phyloP scores from a whole-genome alignment of 805 yeast species.

The Pichia sporocuriosa region DNA sequence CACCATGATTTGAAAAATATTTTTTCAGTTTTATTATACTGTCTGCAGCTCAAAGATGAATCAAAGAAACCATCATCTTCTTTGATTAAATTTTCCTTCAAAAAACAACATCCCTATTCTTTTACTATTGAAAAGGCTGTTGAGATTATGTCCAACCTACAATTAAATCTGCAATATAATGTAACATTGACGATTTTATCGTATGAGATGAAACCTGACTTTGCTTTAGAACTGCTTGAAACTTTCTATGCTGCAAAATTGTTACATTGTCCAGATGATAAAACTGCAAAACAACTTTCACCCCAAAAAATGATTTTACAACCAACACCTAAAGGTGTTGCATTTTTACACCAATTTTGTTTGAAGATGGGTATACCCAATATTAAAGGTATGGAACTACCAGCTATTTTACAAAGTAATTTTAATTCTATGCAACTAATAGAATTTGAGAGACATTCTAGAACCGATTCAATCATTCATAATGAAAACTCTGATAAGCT shows the following conservation, averaged over 20 bases:
- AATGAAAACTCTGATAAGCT: conserved; percentile 61
- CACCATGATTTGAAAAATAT: conserved; percentile 55
- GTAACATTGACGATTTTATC: conserved; percentile 48
- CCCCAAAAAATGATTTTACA: conserved; percentile 43
- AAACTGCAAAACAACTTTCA: conserved; percentile 50
- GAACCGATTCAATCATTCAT: conserved; percentile 51
- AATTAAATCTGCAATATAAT: conserved; percentile 40
- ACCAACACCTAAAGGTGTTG: conserved; percentile 89
- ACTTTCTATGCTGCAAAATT: conserved; percentile 55
- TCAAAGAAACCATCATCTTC: not conserved
- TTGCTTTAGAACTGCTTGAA: conserved; percentile 41
- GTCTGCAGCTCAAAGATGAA: conserved; percentile 31
- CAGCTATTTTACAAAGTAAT: conserved; percentile 36
- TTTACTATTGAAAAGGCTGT: conserved; percentile 51
- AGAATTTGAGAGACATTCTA: conserved; percentile 54
- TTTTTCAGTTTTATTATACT: conserved; percentile 42
- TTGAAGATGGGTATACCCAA: conserved; percentile 39
- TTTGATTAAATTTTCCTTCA: conserved; percentile 6
- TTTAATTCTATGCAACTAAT: conserved; percentile 71
- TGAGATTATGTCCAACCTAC: conserved; percentile 41
- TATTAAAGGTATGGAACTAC: conserved; percentile 22
- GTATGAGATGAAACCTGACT: conserved; percentile 43
- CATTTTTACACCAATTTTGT: conserved; percentile 57
- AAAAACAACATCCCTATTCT: conserved; percentile 37
- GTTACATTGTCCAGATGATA: conserved; percentile 67